Evolutionary conservation across 257 asterid species (phyloP), one percentile per base, ranked within the genome.

Genomic region (Solanum tarijense): DNA sequence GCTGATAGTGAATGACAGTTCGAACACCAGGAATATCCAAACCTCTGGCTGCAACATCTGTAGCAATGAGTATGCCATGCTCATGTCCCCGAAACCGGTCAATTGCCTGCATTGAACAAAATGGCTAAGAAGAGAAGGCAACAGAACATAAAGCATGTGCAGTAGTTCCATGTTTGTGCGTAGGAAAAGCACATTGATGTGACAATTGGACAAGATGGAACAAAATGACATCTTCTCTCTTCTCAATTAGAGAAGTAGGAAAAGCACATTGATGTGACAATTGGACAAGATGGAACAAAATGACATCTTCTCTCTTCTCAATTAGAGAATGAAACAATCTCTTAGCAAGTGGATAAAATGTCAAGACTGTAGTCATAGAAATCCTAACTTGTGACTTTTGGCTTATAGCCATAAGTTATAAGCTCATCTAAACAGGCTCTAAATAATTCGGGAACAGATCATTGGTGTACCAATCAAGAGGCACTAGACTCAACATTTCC

Each of bases 21-120:
- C 99, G 95, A 78, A 96, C 95, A 82, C 99, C 98, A 48, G 96
- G 93, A 88, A 97, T 92, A 90, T 97, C 99, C 43, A 97, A 95
- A 85, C 99, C 99, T 91, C 99, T 92, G 23, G 99, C 99, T 27
- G 98, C 99, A 85, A 98, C 99, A 91, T 97, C 99, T 52, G 99
- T 95, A 66, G 99, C 99, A 87, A 95, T 90, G 86, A 97, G 99
- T 89, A 95, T 93, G n/a, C 94, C 91, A 89, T 96, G 92, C 86
- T 94, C 98, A 87, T 89, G 91, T 85, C 91, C 93, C 81, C 98
- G 98, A 88, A 97, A 96, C 75, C 96, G 98, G 90, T 97, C 99
- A 79, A 97, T 91, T 75, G 98, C 96, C 99, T 97, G 96, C 92
- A 93, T 87, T 75, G 83, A 72, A 13, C 34, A 86, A 60, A 82